These are phyloP conservation scores for Neurospora cerealis DNA, from an alignment of 495 filamentous ascomycete species.

Conservation along the genomic window DNA sequence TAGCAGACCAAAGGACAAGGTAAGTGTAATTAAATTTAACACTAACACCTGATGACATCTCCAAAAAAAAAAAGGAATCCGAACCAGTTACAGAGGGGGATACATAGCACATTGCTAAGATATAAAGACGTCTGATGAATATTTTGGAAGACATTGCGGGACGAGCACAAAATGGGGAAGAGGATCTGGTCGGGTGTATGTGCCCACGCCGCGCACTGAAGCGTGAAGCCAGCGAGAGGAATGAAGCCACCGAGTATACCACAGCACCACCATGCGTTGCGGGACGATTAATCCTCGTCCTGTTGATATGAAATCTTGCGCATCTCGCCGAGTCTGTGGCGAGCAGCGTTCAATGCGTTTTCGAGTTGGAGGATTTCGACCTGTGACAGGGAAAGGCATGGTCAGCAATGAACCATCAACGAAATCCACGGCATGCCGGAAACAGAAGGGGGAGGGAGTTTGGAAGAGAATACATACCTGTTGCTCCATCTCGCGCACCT, in stretches of 20 bases:
- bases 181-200: background rate
- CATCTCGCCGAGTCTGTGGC: conserved; percentile 89
- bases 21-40: background rate
- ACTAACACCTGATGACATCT: background rate
- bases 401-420: conserved; percentile 8
- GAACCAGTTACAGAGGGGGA: background rate
- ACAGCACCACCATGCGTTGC: background rate
- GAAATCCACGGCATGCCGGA: background rate
- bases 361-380: conserved; percentile 96
- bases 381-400: conserved; percentile 32
- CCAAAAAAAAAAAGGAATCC: background rate
- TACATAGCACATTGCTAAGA: background rate
- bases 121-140: background rate
- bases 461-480: conserved; percentile 56
- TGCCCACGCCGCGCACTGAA: background rate
- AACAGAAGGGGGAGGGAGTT: conserved; percentile 6
- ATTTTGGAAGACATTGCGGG: background rate
- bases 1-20: background rate
- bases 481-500: conserved; percentile 98
- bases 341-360: conserved; percentile 70
- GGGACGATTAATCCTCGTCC: conserved; percentile 31
- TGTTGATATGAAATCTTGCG: conserved; percentile 96
- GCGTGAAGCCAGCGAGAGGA: background rate
- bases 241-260: background rate
- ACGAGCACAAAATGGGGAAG: background rate